These are phyloP conservation scores for Phytophthora quininea DNA, from an alignment of 352 stramenopile genomes.

Conservation along the genomic window DNA sequence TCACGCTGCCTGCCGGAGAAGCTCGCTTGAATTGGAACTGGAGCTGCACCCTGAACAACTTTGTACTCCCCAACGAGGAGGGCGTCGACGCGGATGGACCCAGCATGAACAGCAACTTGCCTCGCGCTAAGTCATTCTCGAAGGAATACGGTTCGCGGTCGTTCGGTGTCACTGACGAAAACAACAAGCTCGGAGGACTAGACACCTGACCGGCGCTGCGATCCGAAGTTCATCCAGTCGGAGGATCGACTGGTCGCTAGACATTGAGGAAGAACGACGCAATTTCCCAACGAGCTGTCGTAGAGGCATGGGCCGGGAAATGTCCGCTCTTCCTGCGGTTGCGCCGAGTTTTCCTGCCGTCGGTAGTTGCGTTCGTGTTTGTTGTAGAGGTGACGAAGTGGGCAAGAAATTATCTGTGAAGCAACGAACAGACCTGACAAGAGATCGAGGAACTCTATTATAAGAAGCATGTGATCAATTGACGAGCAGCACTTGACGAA, in stretches of 20 bases:
- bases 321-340: no score
- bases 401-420: no score
- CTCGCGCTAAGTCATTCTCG: slow-evolving; percentile 82
- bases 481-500: no score
- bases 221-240: slow-evolving; percentile 22
- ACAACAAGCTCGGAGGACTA: slow-evolving; percentile 3
- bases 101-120: slow-evolving; percentile 74
- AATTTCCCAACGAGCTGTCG: slow-evolving; percentile 4
- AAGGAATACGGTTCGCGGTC: slow-evolving; percentile 56
- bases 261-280: not conserved
- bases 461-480: no score
- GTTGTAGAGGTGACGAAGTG: no score
- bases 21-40: slow-evolving; percentile 73
- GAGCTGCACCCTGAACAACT: slow-evolving; percentile 71
- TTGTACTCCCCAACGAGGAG: slow-evolving; percentile 35
- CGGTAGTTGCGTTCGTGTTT: no score
- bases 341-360: no score
- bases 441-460: no score
- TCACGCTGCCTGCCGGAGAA: slow-evolving; percentile 37
- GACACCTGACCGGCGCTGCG: slow-evolving; percentile 8
- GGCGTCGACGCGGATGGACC: slow-evolving; percentile 17
- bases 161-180: slow-evolving; percentile 32
- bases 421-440: no score
- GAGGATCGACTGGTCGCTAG: slow-evolving; percentile 8
- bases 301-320: not conserved